These are phyloP conservation scores for Juglanconis oblonga DNA, from an alignment of 2,329 filamentous ascomycete species.

Conservation along the genomic window DNA sequence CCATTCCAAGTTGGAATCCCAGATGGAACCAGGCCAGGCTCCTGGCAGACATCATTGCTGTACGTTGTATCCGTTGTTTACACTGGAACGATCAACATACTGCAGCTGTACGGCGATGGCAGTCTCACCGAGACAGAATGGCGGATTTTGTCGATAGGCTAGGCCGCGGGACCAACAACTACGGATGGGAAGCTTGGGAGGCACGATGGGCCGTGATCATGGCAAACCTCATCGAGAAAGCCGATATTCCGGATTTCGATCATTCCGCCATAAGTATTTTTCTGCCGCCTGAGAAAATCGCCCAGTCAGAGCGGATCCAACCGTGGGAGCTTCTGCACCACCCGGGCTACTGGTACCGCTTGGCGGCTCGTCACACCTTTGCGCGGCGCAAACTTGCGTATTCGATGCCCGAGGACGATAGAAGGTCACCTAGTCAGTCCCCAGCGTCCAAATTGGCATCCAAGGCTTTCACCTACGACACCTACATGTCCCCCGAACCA, in stretches of 20 bases:
- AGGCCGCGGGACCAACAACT: slow-evolving; percentile 82
- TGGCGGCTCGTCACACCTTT: slow-evolving; percentile 55
- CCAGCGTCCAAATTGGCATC: slow-evolving; percentile 44
- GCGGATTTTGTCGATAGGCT: slow-evolving; percentile 76
- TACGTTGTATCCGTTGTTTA: slow-evolving; percentile 79
- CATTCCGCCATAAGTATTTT: slow-evolving; percentile 44
- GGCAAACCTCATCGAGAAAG: slow-evolving; percentile 57
- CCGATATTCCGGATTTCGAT: slow-evolving; percentile 48
- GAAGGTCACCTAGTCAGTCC: slow-evolving; percentile 47
- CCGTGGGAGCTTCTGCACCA: slow-evolving; percentile 66
- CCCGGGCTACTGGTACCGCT: slow-evolving; percentile 64
- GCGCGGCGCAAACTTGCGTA: slow-evolving; percentile 52
- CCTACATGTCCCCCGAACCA: slow-evolving; percentile 64
- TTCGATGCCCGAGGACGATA: slow-evolving; percentile 58
- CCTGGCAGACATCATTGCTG: slow-evolving; percentile 74
- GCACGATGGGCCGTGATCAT: slow-evolving; percentile 66
- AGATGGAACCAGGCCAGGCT: slow-evolving; percentile 93
- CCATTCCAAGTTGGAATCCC: slow-evolving; percentile 84
- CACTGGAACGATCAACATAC: slow-evolving; percentile 79
- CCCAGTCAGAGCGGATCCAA: slow-evolving; percentile 55
- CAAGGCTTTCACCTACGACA: slow-evolving; percentile 59
- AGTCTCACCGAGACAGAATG: slow-evolving; percentile 70
- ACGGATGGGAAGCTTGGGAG: slow-evolving; percentile 94
- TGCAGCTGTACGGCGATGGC: slow-evolving; percentile 76
- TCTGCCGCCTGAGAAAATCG: slow-evolving; percentile 55